A percentile compares a stretch with the other conserved stretches of the same genome.
phyloP scores from a whole-genome alignment of 768 basidiomycete species.

The Plicaturopsis crispa region DNA sequence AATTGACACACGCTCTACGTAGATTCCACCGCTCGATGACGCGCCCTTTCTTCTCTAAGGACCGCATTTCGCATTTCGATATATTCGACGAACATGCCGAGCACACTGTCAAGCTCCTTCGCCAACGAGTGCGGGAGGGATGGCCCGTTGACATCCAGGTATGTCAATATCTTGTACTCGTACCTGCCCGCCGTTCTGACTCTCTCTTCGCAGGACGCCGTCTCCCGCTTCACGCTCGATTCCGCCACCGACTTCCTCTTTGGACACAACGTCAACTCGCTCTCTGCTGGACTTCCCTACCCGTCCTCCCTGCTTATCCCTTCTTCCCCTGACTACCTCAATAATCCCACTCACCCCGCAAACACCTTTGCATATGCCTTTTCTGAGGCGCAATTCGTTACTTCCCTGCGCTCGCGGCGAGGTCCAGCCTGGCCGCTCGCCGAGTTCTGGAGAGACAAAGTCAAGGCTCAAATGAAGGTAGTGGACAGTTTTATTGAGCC shows the following conservation, averaged over 20 bases:
- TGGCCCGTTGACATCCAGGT: slow-evolving; percentile 36
- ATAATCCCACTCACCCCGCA: background rate
- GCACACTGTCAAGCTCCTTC: slow-evolving; percentile 24
- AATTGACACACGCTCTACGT: background rate
- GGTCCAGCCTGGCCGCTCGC: slow-evolving; percentile 30
- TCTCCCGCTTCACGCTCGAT: slow-evolving; percentile 26
- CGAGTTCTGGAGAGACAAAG: slow-evolving; percentile 27
- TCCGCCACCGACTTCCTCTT: slow-evolving; percentile 26
- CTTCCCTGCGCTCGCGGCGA: slow-evolving; percentile 18
- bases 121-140: slow-evolving; percentile 23
- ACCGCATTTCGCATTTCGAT: slow-evolving; percentile 31
- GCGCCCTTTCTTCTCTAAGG: slow-evolving; percentile 32
- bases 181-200: background rate
- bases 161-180: slow-evolving; percentile 2
- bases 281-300: slow-evolving; percentile 13
- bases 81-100: slow-evolving; percentile 29
- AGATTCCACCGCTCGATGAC: slow-evolving; percentile 37
- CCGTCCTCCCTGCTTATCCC: slow-evolving; percentile 7
- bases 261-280: slow-evolving; percentile 18
- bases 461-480: slow-evolving; percentile 24
- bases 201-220: slow-evolving; percentile 21
- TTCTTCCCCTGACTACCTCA: background rate
- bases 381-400: slow-evolving; percentile 20
- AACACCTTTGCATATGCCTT: slow-evolving; percentile 24
- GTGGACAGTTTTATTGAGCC: slow-evolving; percentile 33